Conservation (phyloP, 2,329 filamentous ascomycete genomes). For the Colletotrichum musicola region DNA sequence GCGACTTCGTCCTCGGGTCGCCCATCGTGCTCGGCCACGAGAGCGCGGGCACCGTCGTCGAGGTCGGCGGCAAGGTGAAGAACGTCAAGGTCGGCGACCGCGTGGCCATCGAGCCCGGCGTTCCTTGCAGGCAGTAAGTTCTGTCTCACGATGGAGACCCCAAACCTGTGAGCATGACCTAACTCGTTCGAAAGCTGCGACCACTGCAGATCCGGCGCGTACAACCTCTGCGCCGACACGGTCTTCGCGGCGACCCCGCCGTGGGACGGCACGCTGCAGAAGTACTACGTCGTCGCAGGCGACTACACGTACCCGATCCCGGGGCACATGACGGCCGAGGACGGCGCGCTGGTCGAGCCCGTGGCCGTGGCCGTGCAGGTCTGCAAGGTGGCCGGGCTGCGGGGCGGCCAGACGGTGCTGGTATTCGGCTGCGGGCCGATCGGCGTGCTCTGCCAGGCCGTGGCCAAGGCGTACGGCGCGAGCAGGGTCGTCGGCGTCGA, state of each 20-base stretch:
- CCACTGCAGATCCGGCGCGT: conserved; percentile 54
- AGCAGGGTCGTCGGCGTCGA: conserved; percentile 61
- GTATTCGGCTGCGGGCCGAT: conserved; percentile 65
- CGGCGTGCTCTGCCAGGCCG: conserved; percentile 59
- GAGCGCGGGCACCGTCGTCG: conserved; percentile 55
- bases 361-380: conserved; percentile 64
- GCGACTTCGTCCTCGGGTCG: conserved; percentile 57
- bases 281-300: conserved; percentile 60
- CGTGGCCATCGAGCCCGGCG: conserved; percentile 62
- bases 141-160: background rate
- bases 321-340: conserved; percentile 58
- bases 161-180: background rate
- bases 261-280: conserved; percentile 61
- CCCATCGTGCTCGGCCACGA: conserved; percentile 64
- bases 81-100: conserved; percentile 58
- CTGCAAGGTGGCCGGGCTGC: conserved; percentile 54
- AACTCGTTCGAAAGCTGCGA: conserved; percentile 51
- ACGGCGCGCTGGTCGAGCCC: conserved; percentile 66
- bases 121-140: conserved; percentile 51
- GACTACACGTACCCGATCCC: conserved; percentile 63
- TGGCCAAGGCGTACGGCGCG: conserved; percentile 59
- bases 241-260: conserved; percentile 65
- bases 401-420: conserved; percentile 56
- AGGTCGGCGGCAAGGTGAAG: conserved; percentile 55
- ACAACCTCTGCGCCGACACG: conserved; percentile 57